These are phyloP conservation scores for Trichosporon faecale DNA, from an alignment of 1,284 basidiomycete species.

Conservation along the genomic window DNA sequence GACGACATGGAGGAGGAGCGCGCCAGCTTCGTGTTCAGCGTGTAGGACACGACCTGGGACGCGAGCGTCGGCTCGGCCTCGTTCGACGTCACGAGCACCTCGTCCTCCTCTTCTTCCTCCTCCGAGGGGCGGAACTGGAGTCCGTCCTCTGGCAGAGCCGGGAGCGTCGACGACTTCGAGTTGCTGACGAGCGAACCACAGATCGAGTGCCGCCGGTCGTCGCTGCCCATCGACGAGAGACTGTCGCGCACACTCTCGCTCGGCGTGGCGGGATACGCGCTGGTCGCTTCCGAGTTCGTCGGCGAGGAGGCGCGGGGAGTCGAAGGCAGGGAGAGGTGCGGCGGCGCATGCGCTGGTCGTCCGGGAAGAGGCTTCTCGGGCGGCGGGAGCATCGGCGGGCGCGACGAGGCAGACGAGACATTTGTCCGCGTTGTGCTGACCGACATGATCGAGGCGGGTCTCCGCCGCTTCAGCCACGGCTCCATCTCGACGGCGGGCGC, in stretches of 20 bases:
- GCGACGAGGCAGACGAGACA: not conserved
- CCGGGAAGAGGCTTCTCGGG: constrained; percentile 18
- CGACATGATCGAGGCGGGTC: constrained; percentile 1
- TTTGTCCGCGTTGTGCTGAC: not conserved
- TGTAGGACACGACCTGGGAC: not conserved
- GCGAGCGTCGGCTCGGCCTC: constrained; percentile 18
- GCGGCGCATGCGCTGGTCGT: constrained; percentile 10
- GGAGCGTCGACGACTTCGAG: constrained; percentile 12
- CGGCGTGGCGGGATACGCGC: constrained; percentile 35
- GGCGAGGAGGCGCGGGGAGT: constrained; percentile 32
- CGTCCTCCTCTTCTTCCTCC: constrained; percentile 11
- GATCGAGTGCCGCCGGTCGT: constrained; percentile 14
- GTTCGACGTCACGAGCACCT: constrained; percentile 14
- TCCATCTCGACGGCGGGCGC: not conserved
- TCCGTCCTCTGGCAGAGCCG: constrained; percentile 19
- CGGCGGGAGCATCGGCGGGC: constrained; percentile 20
- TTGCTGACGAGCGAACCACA: constrained; percentile 14
- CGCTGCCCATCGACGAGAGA: constrained; percentile 11
- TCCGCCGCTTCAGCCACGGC: not conserved
- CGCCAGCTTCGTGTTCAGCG: constrained; percentile 13
- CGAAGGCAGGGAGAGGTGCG: constrained; percentile 7
- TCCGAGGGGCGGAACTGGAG: not conserved
- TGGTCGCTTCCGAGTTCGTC: constrained; percentile 37
- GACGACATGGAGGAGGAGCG: constrained; percentile 19
- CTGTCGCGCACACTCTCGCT: constrained; percentile 31